Percentiles rank a stretch among this genome's conserved stretches.
Conservation (phyloP, 2,329 filamentous ascomycete genomes). For the Huntiella savannae region DNA sequence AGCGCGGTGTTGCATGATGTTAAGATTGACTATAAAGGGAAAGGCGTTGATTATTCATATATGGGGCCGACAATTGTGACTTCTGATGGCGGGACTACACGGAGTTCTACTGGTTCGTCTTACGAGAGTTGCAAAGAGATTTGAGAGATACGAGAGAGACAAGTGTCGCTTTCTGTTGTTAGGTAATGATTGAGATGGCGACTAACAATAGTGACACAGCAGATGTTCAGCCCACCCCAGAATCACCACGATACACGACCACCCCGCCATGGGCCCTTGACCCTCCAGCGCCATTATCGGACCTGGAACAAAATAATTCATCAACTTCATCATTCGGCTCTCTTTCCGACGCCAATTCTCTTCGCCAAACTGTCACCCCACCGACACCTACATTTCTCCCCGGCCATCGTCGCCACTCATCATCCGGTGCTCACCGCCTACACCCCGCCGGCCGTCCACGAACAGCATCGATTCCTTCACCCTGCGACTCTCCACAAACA, state of each 20-base stretch:
- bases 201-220: no score
- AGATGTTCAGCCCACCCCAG: no score
- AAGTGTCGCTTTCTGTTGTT: no score
- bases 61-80: no score
- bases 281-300: background rate
- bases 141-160: no score
- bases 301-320: conserved; percentile 1
- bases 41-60: no score
- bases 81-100: no score
- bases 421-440: conserved; percentile 5
- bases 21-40: no score
- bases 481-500: background rate
- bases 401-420: conserved; percentile 1
- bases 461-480: background rate
- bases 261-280: background rate
- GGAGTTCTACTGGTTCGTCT: no score
- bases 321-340: conserved; percentile 6
- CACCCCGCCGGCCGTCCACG: conserved; percentile 2
- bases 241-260: background rate
- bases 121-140: no score
- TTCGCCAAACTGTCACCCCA: background rate
- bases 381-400: background rate
- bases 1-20: conserved; percentile 4
- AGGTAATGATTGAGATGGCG: no score
- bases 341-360: background rate